Percentiles rank a stretch among this genome's conserved stretches.
phyloP scores from a whole-genome alignment of 2,329 filamentous ascomycete species.

The Clonostachys solani region DNA sequence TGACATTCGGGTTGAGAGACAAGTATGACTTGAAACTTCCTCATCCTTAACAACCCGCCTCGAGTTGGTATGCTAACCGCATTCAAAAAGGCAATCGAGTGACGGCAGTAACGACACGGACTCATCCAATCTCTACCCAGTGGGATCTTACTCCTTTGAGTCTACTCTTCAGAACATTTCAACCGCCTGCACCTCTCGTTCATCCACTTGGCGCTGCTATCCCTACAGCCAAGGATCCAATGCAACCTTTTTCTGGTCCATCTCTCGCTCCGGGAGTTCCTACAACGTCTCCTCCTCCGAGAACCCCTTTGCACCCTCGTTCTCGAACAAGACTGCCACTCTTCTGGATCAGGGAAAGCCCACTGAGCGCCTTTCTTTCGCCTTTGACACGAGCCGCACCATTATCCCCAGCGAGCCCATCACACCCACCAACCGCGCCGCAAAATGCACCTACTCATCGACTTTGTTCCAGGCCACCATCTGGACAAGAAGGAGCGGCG shows the following conservation, averaged over 20 bases:
- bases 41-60: neutral
- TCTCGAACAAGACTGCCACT: slow-evolving; percentile 45
- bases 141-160: slow-evolving; percentile 57
- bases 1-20: slow-evolving; percentile 31
- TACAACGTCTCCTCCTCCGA: slow-evolving; percentile 33
- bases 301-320: slow-evolving; percentile 52
- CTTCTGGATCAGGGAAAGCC: slow-evolving; percentile 39
- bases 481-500: slow-evolving; percentile 43
- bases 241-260: slow-evolving; percentile 59
- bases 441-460: slow-evolving; percentile 53
- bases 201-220: slow-evolving; percentile 58
- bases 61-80: neutral
- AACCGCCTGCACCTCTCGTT: slow-evolving; percentile 53
- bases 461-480: slow-evolving; percentile 53
- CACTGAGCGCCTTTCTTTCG: slow-evolving; percentile 55
- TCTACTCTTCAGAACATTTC: slow-evolving; percentile 49
- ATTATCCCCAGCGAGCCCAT: slow-evolving; percentile 42
- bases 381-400: slow-evolving; percentile 44
- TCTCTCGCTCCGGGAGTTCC: slow-evolving; percentile 30
- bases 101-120: slow-evolving; percentile 1
- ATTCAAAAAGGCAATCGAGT: neutral
- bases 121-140: slow-evolving; percentile 40
- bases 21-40: slow-evolving; percentile 17
- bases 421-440: slow-evolving; percentile 33
- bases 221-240: slow-evolving; percentile 40